Evolutionary conservation across 495 filamentous ascomycete species (phyloP), one percentile per base, ranked within the genome.

Genomic region (Aspergillus egyptiacus): DNA sequence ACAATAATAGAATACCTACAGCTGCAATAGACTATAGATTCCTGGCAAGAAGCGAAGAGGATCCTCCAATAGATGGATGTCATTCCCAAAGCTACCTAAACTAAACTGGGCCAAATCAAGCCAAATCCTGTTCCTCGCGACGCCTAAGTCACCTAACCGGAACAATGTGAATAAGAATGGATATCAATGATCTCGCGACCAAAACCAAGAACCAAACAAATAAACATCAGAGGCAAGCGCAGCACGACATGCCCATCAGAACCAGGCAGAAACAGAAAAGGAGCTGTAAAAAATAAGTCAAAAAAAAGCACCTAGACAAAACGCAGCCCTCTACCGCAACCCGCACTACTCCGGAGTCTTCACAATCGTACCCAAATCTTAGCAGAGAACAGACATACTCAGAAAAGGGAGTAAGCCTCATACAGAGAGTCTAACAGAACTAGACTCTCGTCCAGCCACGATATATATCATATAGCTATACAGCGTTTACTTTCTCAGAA

Each of bases 401-500:
- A 18, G 9, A 18, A 13, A 44, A 44, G 27, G 9, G n/a, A n/a
- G n/a, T n/a, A n/a, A n/a, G n/a, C n/a, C n/a, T n/a, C n/a, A n/a
- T n/a, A n/a, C n/a, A n/a, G n/a, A n/a, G n/a, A n/a, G n/a, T n/a
- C 17, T 5, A 35, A 23, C 30, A 19, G 30, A 32, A 13, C 17
- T 37, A 20, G 35, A 27, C 24, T 8, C 35, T 6, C 35, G 9
- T 19, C 36, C 14, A 33, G 2, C 25, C 25, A 28, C 22, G 37
- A 54, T 42, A 24, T 45, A 23, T 38, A 48, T n/a, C n/a, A 15
- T 32, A 50, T 31, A 31, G 28, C 9, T 31, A 11, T 2, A 27
- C 8, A 33, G n/a, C 6, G 11, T 28, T 61, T 58, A 90, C 69
- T 85, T 89, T 71, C 78, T 83, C 65, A 93, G 65, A 51, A 90